Base-by-base conservation (phyloP, 768 basidiomycete genomes). In the Lenzites betulinus region DNA sequence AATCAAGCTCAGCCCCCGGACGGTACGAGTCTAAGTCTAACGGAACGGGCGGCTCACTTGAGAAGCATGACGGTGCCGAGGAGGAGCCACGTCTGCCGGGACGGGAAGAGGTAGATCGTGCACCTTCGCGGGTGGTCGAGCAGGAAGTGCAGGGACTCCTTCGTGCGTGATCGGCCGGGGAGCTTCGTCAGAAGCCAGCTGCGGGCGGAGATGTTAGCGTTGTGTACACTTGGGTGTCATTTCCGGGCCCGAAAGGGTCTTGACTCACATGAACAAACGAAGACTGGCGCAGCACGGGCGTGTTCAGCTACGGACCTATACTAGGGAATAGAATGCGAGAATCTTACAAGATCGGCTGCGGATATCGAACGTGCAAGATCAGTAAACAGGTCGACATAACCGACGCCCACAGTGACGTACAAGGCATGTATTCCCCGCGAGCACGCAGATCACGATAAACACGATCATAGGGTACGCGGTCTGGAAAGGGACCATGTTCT, bases 91-190 rank as follows among this genome's bases (percentile, higher is more conserved):
- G 95, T 97, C 71, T 97, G 95, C 67, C 92, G 90, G 0, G 92
- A 86, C 0, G 93, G 93, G 64, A 96, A 96, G 7, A 96, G 81
- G 72, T 93, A 90, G 20, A 93, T 86, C 67, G 89, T 95, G 73
- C 93, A 96, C 63, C 92, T 83, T 18, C 96, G 85, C 12, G 96
- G 95, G 70, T 98, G 96, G 68, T 97, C 93, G 7, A 98, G 82
- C 6, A 98, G 83, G 71, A 98, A 98, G 56, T 86, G 87, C 1
- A 96, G 78, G 0, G 93, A 91, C 73, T 95, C 92, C 41, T 85
- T 76, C 1, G 84, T 71, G 1, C 84, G 82, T 13, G 92, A 92
- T 0, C 73, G 69, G 0, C 67, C 66, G 4, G 86, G 83, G 6
- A 83, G 44, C 70, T 90, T 92, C 11, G 84, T 81, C 35, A 88